Conservation (phyloP, 164 flowering plant species). For the Platanus orientalis region DNA sequence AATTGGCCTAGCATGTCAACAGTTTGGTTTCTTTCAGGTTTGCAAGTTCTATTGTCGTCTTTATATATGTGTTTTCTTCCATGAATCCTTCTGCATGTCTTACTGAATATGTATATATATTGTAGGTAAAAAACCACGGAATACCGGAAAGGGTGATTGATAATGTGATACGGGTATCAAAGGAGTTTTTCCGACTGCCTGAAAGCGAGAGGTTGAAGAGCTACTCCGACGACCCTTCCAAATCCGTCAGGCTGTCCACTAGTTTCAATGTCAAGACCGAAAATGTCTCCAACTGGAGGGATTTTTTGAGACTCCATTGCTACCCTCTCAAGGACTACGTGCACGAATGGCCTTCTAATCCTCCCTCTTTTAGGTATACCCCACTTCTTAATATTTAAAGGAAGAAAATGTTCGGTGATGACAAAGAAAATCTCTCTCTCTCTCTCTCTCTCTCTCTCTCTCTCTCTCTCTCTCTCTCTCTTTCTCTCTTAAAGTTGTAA, state of each 20-base stretch:
- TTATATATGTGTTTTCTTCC: neutral
- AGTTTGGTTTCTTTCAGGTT: slow-evolving; percentile 54
- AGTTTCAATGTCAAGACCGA: slow-evolving; percentile 52
- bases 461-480: no score
- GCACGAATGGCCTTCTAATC: slow-evolving; percentile 54
- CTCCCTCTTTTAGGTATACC: slow-evolving; percentile 54
- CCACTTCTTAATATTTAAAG: no score
- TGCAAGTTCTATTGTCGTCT: neutral
- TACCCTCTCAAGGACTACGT: slow-evolving; percentile 51
- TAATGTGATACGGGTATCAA: slow-evolving; percentile 32
- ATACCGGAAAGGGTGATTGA: slow-evolving; percentile 33
- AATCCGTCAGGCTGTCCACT: slow-evolving; percentile 39
- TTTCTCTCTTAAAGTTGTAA: no score
- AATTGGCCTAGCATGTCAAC: slow-evolving; percentile 41
- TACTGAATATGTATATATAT: neutral
- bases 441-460: no score
- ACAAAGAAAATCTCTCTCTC: no score
- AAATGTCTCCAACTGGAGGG: slow-evolving; percentile 57
- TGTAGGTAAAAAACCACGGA: slow-evolving; percentile 60
- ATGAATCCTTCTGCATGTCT: no score
- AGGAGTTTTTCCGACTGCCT: slow-evolving; percentile 50
- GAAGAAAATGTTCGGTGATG: no score
- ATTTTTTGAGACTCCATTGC: no score
- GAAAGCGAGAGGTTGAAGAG: slow-evolving; percentile 51
- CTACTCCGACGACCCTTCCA: slow-evolving; percentile 53